Evolutionary conservation across 805 yeast genomes (phyloP), one percentile per base, ranked within the genome.

Genomic region (Saturnispora halmiae): DNA sequence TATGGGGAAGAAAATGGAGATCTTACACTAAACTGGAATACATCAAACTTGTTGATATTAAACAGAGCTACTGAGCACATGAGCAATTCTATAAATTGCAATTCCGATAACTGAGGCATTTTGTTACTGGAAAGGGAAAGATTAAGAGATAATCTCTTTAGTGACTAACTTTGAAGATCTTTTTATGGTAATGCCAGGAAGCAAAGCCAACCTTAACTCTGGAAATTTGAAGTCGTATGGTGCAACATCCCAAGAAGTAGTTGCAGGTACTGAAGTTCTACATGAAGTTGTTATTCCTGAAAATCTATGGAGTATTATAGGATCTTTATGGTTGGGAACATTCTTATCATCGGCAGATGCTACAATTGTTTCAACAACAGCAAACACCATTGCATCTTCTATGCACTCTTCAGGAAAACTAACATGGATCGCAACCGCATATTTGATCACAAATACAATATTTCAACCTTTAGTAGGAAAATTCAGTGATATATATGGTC

Each of bases 401-500:
- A 66, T 79, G 53, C 58, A 73, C 34, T 74, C 72, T 34, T 63
- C 77, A 31, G 65, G 68, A 14, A 52, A 67, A 45, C 61, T 74
- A 5, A 60, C 77, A 2, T 82, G 90, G 88, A 79, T 82, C 3
- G 86, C 87, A 3, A 75, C 87, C 0, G 72, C 83, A 1, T 77
- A 79, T 41, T 62, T 83, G 25, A 60, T 83, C 22, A 78, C 88
- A 1, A 76, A 75, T 45, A 73, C 84, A 3, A 82, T 83, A 1
- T 79, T 80, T 56, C 88, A 81, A 58, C 88, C 86, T 1, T 55
- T 82, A 20, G 79, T 76, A 42, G 92, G 90, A 4, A 73, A 79
- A 43, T 61, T 81, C 25, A 72, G 82, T 32, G 90, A 83, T 48
- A 72, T 82, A 18, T 63, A 70, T 46, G 82, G 82, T 6, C 59